These are phyloP conservation scores for Fusarium sulawesiense DNA, from an alignment of 2,329 filamentous ascomycete genomes.

Conservation along the genomic window DNA sequence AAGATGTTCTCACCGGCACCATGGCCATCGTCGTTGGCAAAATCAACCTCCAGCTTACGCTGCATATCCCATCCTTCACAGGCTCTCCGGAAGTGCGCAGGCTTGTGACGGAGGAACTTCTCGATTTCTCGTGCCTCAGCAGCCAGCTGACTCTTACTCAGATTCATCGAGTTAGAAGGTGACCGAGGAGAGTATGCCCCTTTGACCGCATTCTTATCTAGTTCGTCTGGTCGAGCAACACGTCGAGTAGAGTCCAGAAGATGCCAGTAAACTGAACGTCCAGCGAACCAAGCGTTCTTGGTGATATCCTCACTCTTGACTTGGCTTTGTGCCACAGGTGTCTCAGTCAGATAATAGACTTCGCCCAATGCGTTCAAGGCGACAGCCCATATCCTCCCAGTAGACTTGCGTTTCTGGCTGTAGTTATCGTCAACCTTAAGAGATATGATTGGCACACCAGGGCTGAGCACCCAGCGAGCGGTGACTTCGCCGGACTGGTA, in stretches of 20 bases:
- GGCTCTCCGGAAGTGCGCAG: conserved; percentile 79
- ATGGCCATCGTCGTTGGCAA: conserved; percentile 81
- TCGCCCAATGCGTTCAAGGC: conserved; percentile 95
- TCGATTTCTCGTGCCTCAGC: conserved; percentile 88
- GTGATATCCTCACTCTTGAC: conserved; percentile 66
- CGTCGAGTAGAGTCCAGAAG: conserved; percentile 83
- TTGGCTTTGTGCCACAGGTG: conserved; percentile 68
- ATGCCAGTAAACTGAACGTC: conserved; percentile 83
- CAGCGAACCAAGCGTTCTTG: conserved; percentile 81
- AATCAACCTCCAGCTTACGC: conserved; percentile 86
- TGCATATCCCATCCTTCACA: conserved; percentile 95
- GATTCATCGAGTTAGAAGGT: conserved; percentile 77
- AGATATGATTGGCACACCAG: conserved; percentile 89
- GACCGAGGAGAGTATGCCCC: conserved; percentile 85
- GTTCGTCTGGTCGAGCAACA: conserved; percentile 76
- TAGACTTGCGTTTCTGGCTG: conserved; percentile 73
- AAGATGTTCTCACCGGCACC: conserved; percentile 82
- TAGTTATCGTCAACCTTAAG: conserved; percentile 88
- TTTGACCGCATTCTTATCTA: conserved; percentile 72
- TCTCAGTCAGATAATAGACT: conserved; percentile 82
- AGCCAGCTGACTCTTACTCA: conserved; percentile 75
- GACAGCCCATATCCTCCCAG: conserved; percentile 86
- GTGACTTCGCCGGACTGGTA: conserved; percentile 82
- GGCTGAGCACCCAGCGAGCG: conserved; percentile 88
- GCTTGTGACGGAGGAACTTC: conserved; percentile 76